Percentiles rank a stretch among this genome's conserved stretches.
These are phyloP conservation scores for Boletellus ananas DNA, from an alignment of 768 basidiomycete genomes.

Conservation along the genomic window DNA sequence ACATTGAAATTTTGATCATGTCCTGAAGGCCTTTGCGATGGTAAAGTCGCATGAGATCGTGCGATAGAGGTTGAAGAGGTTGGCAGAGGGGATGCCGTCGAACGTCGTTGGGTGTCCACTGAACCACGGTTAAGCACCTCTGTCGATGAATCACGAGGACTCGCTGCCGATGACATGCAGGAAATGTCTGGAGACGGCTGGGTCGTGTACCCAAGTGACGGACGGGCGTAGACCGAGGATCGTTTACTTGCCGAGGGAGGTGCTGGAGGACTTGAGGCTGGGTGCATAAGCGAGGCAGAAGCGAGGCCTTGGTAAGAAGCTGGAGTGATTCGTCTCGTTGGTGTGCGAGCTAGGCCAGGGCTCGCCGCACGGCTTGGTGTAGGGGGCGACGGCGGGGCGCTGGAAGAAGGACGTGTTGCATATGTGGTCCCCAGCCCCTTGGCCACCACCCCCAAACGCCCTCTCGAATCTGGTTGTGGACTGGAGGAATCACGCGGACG, in stretches of 20 bases:
- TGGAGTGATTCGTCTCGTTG: constrained; percentile 39
- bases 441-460: constrained; percentile 32
- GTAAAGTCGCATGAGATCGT: constrained; percentile 44
- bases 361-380: constrained; percentile 37
- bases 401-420: constrained; percentile 40
- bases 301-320: constrained; percentile 39
- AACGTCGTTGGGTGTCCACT: constrained; percentile 26
- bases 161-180: constrained; percentile 38
- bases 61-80: constrained; percentile 43
- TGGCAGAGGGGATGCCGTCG: constrained; percentile 27
- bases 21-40: constrained; percentile 38
- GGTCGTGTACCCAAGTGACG: constrained; percentile 7
- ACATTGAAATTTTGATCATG: constrained; percentile 55
- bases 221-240: constrained; percentile 24
- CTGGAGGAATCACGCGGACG: constrained; percentile 49
- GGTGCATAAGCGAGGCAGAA: constrained; percentile 50
- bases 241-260: constrained; percentile 30
- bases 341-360: constrained; percentile 42
- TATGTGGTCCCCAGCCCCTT: constrained; percentile 36
- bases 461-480: constrained; percentile 38
- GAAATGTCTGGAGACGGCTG: constrained; percentile 29
- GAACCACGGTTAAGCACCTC: constrained; percentile 16
- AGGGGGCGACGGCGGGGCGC: constrained; percentile 38
- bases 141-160: constrained; percentile 32
- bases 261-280: constrained; percentile 37